phyloP scores from a whole-genome alignment of 129 eudicot genomes.

The Helianthus annuus region DNA sequence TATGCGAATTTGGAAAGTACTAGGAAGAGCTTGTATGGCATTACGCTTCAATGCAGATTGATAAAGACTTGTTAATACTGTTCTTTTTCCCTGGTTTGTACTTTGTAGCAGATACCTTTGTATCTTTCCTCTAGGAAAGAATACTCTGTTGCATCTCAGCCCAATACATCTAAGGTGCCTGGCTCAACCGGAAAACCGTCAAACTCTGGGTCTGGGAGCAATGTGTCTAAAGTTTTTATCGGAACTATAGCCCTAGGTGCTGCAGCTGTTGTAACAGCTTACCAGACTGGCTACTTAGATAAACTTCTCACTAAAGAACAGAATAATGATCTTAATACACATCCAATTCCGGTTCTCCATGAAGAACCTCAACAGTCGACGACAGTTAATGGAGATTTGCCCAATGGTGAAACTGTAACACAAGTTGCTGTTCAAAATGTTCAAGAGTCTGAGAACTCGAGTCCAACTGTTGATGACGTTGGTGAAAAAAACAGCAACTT shows the following conservation, averaged over 20 bases:
- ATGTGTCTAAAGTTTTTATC: slow-evolving; percentile 43
- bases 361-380: slow-evolving; percentile 27
- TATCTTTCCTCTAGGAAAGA: slow-evolving; percentile 71
- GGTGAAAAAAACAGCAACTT: slow-evolving; percentile 33
- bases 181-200: slow-evolving; percentile 50
- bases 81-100: slow-evolving; percentile 7
- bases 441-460: slow-evolving; percentile 37
- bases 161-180: slow-evolving; percentile 44
- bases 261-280: slow-evolving; percentile 59
- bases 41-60: slow-evolving; percentile 1
- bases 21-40: neutral
- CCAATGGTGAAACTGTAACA: slow-evolving; percentile 30
- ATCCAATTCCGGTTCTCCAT: slow-evolving; percentile 20
- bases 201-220: slow-evolving; percentile 44
- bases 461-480: slow-evolving; percentile 35
- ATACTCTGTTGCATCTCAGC: slow-evolving; percentile 58
- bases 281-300: slow-evolving; percentile 68
- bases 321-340: slow-evolving; percentile 16
- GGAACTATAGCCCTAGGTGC: slow-evolving; percentile 83
- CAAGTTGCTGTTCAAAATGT: slow-evolving; percentile 29
- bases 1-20: slow-evolving; percentile 8
- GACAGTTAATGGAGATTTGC: slow-evolving; percentile 14
- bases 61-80: neutral
- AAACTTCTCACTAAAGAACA: slow-evolving; percentile 40
- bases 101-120: slow-evolving; percentile 66